These are phyloP conservation scores for Excoecaria agallocha DNA, from an alignment of 345 rosid genomes.

Conservation along the genomic window DNA sequence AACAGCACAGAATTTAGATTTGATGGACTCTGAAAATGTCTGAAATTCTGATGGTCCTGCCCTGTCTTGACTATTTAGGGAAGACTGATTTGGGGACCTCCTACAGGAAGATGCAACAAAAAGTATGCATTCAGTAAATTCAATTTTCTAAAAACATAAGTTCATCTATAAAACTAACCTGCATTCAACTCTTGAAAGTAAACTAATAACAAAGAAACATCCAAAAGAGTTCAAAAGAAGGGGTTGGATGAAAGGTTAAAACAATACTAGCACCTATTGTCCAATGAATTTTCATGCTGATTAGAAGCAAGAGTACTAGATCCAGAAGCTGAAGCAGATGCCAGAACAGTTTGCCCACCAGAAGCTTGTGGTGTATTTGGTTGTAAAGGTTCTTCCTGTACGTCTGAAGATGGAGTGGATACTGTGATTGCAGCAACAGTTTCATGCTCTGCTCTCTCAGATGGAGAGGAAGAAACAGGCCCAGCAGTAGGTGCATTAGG, in stretches of 20 bases:
- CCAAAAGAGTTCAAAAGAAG: neutral
- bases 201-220: too few species aligned
- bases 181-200: too few species aligned
- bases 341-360: conserved; percentile 33
- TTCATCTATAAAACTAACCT: neutral
- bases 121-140: conserved; percentile 13
- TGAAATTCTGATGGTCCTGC: conserved; percentile 89
- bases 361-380: conserved; percentile 27
- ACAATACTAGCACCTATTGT: conserved; percentile 44
- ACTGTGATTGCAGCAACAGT: conserved; percentile 33
- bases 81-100: conserved; percentile 51
- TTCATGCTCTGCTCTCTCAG: conserved; percentile 55
- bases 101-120: conserved; percentile 26
- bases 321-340: conserved; percentile 52
- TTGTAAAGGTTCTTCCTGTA: conserved; percentile 46
- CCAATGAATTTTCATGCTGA: conserved; percentile 31
- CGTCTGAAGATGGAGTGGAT: conserved; percentile 41
- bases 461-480: conserved; percentile 54
- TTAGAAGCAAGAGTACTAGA: conserved; percentile 34
- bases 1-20: conserved; percentile 68
- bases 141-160: neutral
- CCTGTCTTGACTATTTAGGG: conserved; percentile 64
- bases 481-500: conserved; percentile 46
- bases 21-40: conserved; percentile 80
- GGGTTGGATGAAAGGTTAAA: too few species aligned